A percentile compares a stretch with the other conserved stretches of the same genome.
Conservation (phyloP, 176 grass and related monocot species). For the Triticum turgidum region DNA sequence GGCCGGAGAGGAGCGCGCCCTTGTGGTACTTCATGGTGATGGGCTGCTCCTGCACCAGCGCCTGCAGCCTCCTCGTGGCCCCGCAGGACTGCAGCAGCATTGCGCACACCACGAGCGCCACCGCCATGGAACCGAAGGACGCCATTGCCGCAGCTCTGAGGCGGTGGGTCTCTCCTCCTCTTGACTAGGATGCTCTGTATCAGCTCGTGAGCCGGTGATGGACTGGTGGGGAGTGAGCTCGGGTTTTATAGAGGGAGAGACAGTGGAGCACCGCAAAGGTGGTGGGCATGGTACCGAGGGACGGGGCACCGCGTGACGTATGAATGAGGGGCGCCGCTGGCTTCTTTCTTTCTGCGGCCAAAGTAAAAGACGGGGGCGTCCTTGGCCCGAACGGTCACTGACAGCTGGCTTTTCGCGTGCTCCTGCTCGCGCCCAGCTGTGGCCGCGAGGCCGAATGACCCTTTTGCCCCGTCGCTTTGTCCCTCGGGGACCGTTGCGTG, state of each 20-base stretch:
- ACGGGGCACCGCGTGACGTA: conserved; percentile 41
- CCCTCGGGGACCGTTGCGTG: neutral
- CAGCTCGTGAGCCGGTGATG: neutral
- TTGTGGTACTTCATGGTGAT: conserved; percentile 83
- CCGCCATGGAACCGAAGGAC: neutral
- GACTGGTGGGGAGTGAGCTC: neutral
- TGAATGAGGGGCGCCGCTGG: conserved; percentile 6
- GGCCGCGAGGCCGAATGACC: neutral
- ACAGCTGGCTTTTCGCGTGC: conserved; percentile 60
- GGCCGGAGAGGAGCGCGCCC: conserved; percentile 69
- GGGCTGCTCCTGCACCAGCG: conserved; percentile 54
- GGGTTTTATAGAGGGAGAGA: conserved; percentile 31
- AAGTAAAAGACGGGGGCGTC: conserved; percentile 43
- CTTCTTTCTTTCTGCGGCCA: neutral
- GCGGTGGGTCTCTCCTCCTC: no score
- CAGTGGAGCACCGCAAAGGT: neutral
- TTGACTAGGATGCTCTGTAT: neutral
- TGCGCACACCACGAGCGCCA: conserved; percentile 7
- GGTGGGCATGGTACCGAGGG: neutral
- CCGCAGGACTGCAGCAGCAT: conserved; percentile 28
- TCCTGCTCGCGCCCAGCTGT: conserved; percentile 49
- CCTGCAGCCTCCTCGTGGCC: conserved; percentile 34
- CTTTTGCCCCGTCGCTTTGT: neutral
- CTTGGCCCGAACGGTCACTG: conserved; percentile 71
- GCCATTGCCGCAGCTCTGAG: neutral